Evolutionary conservation across 2,329 filamentous ascomycete species (phyloP).

Genomic region (Orbilia quercus): DNA sequence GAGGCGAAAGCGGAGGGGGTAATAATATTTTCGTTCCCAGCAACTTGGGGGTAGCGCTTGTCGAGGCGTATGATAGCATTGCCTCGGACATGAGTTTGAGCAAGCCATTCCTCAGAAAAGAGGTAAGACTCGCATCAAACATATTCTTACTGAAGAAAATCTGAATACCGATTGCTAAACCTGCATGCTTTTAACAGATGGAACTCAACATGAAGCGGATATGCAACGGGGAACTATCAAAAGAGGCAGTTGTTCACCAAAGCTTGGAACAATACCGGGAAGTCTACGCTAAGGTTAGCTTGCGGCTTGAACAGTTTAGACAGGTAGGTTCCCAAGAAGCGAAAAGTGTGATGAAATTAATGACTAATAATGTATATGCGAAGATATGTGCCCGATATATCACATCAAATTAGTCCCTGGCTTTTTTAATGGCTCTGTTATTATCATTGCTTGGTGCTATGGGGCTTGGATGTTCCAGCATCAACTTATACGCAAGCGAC

Average conservation of each 20-base stretch:
- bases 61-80: constrained; percentile 94
- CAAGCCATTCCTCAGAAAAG: constrained; percentile 94
- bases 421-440: too few species aligned
- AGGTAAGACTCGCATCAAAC: constrained; percentile 65
- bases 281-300: constrained; percentile 83
- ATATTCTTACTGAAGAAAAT: background rate
- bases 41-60: constrained; percentile 86
- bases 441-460: too few species aligned
- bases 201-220: constrained; percentile 97
- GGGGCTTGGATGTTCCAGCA: too few species aligned
- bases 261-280: constrained; percentile 87
- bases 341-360: constrained; percentile 65
- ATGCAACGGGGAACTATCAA: constrained; percentile 84
- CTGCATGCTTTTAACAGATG: constrained; percentile 68
- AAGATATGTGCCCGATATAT: constrained; percentile 42
- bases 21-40: constrained; percentile 93
- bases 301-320: constrained; percentile 71
- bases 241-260: constrained; percentile 79
- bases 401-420: constrained; percentile 27
- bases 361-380: constrained; percentile 1
- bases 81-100: constrained; percentile 90
- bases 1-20: constrained; percentile 64
- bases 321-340: constrained; percentile 61
- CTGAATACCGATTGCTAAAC: background rate
- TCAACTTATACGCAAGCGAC: too few species aligned